Evolutionary conservation across 2,329 filamentous ascomycete species (phyloP), one percentile per base, ranked within the genome.

Genomic region (Dothistroma pini): DNA sequence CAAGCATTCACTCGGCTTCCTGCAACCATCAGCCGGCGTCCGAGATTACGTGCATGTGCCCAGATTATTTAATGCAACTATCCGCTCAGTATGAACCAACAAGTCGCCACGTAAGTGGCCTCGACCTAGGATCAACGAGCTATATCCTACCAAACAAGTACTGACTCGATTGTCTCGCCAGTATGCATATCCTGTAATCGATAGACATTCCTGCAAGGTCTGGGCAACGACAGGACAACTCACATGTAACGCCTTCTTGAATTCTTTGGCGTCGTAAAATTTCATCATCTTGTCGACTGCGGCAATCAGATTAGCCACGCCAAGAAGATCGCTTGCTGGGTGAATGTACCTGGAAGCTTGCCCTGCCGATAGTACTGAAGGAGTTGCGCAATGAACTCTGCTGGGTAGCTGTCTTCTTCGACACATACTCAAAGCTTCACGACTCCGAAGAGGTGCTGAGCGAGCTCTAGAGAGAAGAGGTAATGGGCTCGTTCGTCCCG

Each of bases 381-480:
- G 74, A 81, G 74, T 57, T 75, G 62, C 1, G 78, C 78, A 2
- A 80, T 70, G 61, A 75, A 78, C 62, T 77, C 69, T 10, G 57
- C 63, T 14, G 76, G 75, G 25, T 71, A 66, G 4, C 74, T 74
- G 58, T 80, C 76, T 1, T 77, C 78, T 51, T 80, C 75, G 19
- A 75, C 74, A 48, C 78, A 78, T 0, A 79, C 79, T 2, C 78
- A 76, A 19, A 80, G 77, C 51, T 75, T 73, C 55, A 78, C 79
- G 0, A 77, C 79, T 19, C 71, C 71, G 19, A 72, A 72, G 71
- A 82, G 75, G 57, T 80, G 75, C 29, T 72, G 71, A 11, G 75
- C 73, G 51, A 64, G 51, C 35, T 66, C 64, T 1, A 81, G 72
- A 14, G 77, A 75, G 6, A 82, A 64, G 4, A 67, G 68, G 47